Base-by-base conservation (phyloP, 2,329 filamentous ascomycete species). In the Alternaria panax region DNA sequence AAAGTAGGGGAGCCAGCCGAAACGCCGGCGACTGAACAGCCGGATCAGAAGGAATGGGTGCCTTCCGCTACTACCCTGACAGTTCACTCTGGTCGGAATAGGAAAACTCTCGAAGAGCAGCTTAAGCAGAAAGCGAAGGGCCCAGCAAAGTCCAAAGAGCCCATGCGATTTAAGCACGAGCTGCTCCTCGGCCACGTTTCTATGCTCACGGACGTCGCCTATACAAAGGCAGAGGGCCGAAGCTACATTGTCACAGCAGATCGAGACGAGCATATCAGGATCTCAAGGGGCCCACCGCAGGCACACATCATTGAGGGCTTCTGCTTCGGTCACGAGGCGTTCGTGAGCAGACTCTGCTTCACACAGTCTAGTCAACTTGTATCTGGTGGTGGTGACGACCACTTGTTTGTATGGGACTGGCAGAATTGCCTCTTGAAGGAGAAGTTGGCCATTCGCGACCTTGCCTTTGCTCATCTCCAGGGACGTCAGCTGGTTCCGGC, bases 111-210 rank as follows among this genome's bases (percentile, higher is more conserved):
- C 20, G 83, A 85, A 67, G 82, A 86, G 53, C 87, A 89, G 67
- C 77, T 83, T 58, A 83, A 81, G 64, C 78, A 79, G 50, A 75
- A 64, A 76, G 80, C 66, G 52, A 77, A 67, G 62, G 77, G 66
- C 58, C 79, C 69, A 65, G 59, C 74, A n/a, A 82, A 84, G 61
- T 80, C 81, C 34, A 83, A 83, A 54, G 81, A 82, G 16, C 78
- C 81, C 2, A 75, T 82, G 25, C 77, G 78, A 46, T 96, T 96
- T 74, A 89, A 92, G 68, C 87, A 92, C 68, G 86, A 89, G 36
- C 83, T 97, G 1, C 82, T 97, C 7, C 87, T 99, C 0, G 95
- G 95, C 12, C 95, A 99, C 79, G 95, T 99, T 14, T 97, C 94
- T 1, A 91, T 98, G 87, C 86, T 99, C 50, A 97, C 93, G 1